Evolutionary conservation across 176 grass and related monocot genomes (phyloP).

Genomic region (Avena eriantha): DNA sequence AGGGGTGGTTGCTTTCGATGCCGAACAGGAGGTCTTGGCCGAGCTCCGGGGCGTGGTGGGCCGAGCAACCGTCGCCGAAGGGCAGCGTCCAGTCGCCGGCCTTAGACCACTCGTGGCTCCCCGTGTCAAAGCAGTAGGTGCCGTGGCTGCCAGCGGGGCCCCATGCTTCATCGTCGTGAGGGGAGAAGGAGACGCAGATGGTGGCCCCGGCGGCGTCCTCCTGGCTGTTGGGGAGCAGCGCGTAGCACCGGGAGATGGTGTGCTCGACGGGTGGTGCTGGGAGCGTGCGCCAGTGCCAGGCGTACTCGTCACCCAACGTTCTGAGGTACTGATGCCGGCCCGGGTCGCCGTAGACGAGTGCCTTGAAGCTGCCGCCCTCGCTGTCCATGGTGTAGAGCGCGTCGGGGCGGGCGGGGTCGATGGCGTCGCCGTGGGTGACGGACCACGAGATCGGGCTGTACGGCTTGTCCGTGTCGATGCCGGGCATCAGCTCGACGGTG

Average conservation of each 20-base stretch:
- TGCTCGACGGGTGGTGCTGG: background rate
- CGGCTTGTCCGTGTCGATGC: background rate
- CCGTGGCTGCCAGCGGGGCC: background rate
- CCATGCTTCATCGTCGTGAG: background rate
- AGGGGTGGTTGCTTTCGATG: background rate
- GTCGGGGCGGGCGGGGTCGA: background rate
- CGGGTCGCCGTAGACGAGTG: background rate
- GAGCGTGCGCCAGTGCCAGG: background rate
- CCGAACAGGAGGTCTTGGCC: background rate
- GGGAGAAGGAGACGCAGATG: background rate
- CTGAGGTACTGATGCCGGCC: too few species aligned
- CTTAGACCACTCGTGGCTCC: background rate
- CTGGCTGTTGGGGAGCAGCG: background rate
- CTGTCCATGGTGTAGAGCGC: background rate
- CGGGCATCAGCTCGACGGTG: background rate
- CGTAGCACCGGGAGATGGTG: background rate
- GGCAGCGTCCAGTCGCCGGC: background rate
- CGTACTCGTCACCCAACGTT: background rate
- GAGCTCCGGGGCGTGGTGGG: background rate
- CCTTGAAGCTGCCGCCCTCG: background rate
- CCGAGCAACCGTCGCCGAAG: background rate
- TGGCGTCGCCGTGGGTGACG: background rate
- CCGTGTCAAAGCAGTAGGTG: conserved; percentile 8
- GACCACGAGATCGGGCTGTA: background rate
- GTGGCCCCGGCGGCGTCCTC: background rate